Base-by-base conservation (phyloP, 306 rosid species). In the Astragalus membranaceus region DNA sequence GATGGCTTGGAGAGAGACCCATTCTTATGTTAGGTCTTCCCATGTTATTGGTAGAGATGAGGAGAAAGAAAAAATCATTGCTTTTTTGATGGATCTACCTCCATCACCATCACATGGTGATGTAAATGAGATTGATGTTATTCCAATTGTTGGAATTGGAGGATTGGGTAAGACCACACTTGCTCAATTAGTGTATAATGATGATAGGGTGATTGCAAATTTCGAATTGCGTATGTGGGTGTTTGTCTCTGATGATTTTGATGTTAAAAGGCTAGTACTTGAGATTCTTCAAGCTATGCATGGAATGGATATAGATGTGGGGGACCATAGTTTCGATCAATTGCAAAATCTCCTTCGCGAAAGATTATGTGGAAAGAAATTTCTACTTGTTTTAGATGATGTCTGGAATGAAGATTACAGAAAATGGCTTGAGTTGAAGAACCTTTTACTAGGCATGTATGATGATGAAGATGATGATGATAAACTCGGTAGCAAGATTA, bases 91-190 rank as follows among this genome's bases (percentile, higher is more conserved):
- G 60, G 49, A 1, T 7, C 59, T 46, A 7, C 49, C 69, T 7
- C 23, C 23, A 20, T 48, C 56, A 11, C 49, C 59, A 4, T 33
- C 17, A 15, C n/a, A 1, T 29, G 2, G 0, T 15, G 36, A 16
- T 16, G 48, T 2, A 12, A 32, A 23, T 29, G 42, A 32, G 7
- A 32, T 58, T 58, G 59, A 33, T 72, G 60, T 72, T 33, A 58
- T 72, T 59, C 76, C 76, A 8, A 59, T 72, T 59, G 59, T 72
- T 72, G 76, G 76, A 17, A 58, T 72, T 58, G 76, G 76, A 17
- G 76, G 76, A 8, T 44, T 56, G n/a, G 75, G 75, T 36, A 70
- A 70, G 32, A 70, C 75, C 4, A 70, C 66, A 14, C 65, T 56
- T 70, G 66, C 66, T n/a, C 75, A 70, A 5, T 44, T 70, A 7